These are phyloP conservation scores for Hymenoscyphus occultus DNA, from an alignment of 2,329 filamentous ascomycete genomes.

Conservation along the genomic window DNA sequence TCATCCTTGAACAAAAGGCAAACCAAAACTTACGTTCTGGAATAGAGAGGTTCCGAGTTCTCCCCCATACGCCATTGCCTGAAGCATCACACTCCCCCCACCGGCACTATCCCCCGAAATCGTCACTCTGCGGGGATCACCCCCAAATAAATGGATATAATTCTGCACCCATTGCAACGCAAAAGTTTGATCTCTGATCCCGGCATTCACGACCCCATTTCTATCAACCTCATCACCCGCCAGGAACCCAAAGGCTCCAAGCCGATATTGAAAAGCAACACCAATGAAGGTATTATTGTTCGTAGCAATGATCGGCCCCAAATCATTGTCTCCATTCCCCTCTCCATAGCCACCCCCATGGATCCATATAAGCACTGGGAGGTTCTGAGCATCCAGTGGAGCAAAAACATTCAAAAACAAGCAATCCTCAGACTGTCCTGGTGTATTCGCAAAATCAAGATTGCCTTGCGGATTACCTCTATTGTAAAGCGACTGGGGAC, in stretches of 20 bases:
- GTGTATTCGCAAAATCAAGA: not conserved
- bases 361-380: slow-evolving; percentile 48
- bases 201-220: slow-evolving; percentile 47
- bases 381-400: slow-evolving; percentile 39
- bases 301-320: slow-evolving; percentile 43
- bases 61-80: slow-evolving; percentile 50
- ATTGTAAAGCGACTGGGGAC: slow-evolving; percentile 16
- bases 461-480: not conserved
- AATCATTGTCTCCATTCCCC: slow-evolving; percentile 40
- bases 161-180: slow-evolving; percentile 55
- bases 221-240: slow-evolving; percentile 31
- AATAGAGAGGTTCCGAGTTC: slow-evolving; percentile 20
- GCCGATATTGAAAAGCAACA: slow-evolving; percentile 49
- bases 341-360: slow-evolving; percentile 48
- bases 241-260: slow-evolving; percentile 41
- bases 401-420: slow-evolving; percentile 46
- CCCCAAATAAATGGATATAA: slow-evolving; percentile 52
- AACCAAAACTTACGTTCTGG: slow-evolving; percentile 19
- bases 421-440: slow-evolving; percentile 33
- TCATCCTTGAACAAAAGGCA: not conserved
- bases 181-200: slow-evolving; percentile 50
- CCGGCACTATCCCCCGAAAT: slow-evolving; percentile 50
- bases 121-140: slow-evolving; percentile 47
- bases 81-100: slow-evolving; percentile 50
- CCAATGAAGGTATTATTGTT: slow-evolving; percentile 47